Conservation (phyloP, 2,329 filamentous ascomycete genomes). For the Penicillium sumatraense region DNA sequence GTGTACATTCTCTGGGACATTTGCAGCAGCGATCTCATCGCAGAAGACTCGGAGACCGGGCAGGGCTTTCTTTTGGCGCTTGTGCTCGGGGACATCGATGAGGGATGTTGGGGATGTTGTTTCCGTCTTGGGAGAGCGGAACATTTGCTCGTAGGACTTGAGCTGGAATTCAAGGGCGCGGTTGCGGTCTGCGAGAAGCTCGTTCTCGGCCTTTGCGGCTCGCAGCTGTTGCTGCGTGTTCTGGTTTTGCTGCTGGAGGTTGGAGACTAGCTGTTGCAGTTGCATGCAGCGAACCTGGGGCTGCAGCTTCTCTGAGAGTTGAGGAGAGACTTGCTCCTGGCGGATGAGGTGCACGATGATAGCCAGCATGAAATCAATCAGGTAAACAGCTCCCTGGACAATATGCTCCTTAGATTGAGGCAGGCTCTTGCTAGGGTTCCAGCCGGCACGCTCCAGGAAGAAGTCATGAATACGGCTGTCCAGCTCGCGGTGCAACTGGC, state of each 20-base stretch:
- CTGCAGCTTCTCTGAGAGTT: slow-evolving; percentile 44
- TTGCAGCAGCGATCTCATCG: slow-evolving; percentile 35
- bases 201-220: slow-evolving; percentile 40
- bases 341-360: slow-evolving; percentile 42
- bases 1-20: slow-evolving; percentile 22
- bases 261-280: slow-evolving; percentile 39
- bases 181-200: slow-evolving; percentile 39
- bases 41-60: slow-evolving; percentile 43
- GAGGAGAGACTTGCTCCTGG: slow-evolving; percentile 40
- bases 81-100: slow-evolving; percentile 31
- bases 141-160: slow-evolving; percentile 45
- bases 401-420: slow-evolving; percentile 49
- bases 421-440: slow-evolving; percentile 45
- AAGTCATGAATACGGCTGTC: slow-evolving; percentile 44
- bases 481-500: slow-evolving; percentile 43
- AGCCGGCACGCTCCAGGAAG: slow-evolving; percentile 45
- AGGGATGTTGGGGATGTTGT: slow-evolving; percentile 31
- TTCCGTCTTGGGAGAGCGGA: slow-evolving; percentile 42
- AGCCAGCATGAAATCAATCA: slow-evolving; percentile 45
- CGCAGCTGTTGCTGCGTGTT: slow-evolving; percentile 39
- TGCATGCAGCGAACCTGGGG: slow-evolving; percentile 46
- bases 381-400: slow-evolving; percentile 42
- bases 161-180: slow-evolving; percentile 43
- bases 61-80: slow-evolving; percentile 37
- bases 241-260: slow-evolving; percentile 44